Percentiles rank a stretch among this genome's conserved stretches.
Evolutionary conservation across 257 asterid species (phyloP).

Genomic region (Ligustrum vulgare): DNA sequence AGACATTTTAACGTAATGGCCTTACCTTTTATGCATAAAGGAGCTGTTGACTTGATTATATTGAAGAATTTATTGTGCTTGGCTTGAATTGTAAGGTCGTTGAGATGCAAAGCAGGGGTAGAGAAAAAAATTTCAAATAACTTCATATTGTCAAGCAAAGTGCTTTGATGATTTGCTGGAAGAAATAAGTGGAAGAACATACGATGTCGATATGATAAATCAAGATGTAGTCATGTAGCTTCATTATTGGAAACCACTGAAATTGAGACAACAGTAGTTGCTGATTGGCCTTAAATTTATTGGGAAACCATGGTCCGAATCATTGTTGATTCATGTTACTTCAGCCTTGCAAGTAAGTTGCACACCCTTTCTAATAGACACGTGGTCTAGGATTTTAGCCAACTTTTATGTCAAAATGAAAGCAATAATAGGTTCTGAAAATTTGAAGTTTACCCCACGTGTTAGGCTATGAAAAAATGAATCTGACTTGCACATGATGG

Average conservation of each 20-base stretch:
- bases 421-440: background rate
- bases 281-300: slow-evolving; percentile 90
- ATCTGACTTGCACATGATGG: background rate
- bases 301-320: slow-evolving; percentile 93
- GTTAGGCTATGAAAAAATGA: background rate
- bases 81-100: background rate
- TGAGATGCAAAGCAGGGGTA: no score
- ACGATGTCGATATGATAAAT: no score
- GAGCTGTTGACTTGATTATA: background rate
- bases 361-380: no score
- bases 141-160: no score
- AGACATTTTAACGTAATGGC: no score
- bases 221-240: no score
- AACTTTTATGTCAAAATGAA: background rate
- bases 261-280: slow-evolving; percentile 13
- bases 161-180: no score
- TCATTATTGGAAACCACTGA: no score
- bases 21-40: background rate
- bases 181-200: no score
- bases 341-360: slow-evolving; percentile 66
- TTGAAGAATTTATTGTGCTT: background rate
- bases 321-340: slow-evolving; percentile 67
- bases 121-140: no score
- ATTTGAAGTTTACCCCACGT: background rate
- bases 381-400: background rate